Conservation (phyloP, 2,329 filamentous ascomycete genomes). For the Exophiala alcalophila region DNA sequence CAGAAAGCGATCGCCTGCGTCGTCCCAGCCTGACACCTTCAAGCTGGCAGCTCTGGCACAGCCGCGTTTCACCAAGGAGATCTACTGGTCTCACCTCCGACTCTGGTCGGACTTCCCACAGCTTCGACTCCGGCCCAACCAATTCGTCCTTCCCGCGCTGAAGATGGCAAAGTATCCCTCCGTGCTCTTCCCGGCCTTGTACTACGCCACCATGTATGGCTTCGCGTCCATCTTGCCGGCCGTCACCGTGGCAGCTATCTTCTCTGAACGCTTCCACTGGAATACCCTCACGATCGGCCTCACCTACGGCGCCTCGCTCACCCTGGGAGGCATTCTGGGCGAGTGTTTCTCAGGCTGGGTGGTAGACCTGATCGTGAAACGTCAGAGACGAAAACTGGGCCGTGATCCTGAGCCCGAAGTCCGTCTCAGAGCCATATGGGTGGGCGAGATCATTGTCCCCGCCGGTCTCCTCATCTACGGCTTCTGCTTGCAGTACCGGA, state of each 20-base stretch:
- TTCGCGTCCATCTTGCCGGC: constrained; percentile 36
- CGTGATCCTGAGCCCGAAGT: constrained; percentile 30
- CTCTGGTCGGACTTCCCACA: constrained; percentile 22
- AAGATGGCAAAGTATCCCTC: constrained; percentile 35
- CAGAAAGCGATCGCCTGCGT: constrained; percentile 7
- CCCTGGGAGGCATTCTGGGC: constrained; percentile 30
- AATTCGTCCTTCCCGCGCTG: constrained; percentile 32
- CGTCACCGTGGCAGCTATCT: constrained; percentile 36
- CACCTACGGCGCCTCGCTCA: constrained; percentile 34
- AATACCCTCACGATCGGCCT: constrained; percentile 34
- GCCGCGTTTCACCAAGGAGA: constrained; percentile 10
- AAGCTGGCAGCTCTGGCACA: constrained; percentile 3
- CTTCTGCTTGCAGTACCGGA: constrained; percentile 34
- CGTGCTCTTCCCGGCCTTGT: constrained; percentile 35
- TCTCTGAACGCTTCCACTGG: constrained; percentile 34
- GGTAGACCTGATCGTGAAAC: constrained; percentile 29
- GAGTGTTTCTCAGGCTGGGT: constrained; percentile 31
- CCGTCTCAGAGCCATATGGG: constrained; percentile 33
- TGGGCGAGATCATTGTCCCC: constrained; percentile 31
- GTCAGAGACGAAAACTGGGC: constrained; percentile 22
- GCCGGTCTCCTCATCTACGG: constrained; percentile 35
- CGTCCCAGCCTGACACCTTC: constrained; percentile 1
- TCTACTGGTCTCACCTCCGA: constrained; percentile 25
- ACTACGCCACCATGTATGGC: constrained; percentile 35
- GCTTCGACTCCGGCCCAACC: constrained; percentile 17